A percentile compares a stretch with the other conserved stretches of the same genome.
phyloP scores from a whole-genome alignment of 23 red algal genomes.

The Agarophyton chilense region DNA sequence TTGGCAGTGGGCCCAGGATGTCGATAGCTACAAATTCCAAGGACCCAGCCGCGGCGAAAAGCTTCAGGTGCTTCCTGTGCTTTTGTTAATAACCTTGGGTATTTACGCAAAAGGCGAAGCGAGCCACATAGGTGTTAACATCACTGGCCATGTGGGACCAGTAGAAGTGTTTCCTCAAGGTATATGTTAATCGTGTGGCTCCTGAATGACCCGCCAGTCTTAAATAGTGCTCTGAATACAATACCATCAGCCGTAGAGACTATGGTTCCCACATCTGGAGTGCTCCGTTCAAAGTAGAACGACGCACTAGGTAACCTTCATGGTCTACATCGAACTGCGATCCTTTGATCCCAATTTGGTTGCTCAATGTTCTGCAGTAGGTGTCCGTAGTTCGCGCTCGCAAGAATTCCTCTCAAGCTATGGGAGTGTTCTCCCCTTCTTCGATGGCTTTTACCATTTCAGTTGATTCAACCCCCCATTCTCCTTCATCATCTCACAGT shows the following conservation, averaged over 20 bases:
- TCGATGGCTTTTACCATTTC: background rate
- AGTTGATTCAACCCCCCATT: background rate
- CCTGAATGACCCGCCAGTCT: background rate
- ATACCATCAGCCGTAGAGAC: background rate
- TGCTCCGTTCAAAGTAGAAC: background rate
- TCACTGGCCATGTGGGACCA: slow-evolving; percentile 3
- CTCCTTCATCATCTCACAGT: too few species aligned
- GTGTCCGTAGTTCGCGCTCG: background rate
- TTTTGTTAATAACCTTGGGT: background rate
- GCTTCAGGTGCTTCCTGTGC: slow-evolving; percentile 32
- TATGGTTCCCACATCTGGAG: slow-evolving; percentile 1
- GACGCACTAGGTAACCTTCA: background rate
- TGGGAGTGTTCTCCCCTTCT: background rate
- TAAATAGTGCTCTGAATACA: background rate
- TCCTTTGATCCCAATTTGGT: background rate
- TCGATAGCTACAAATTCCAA: slow-evolving; percentile 25
- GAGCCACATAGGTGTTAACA: background rate
- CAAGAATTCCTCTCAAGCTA: too few species aligned
- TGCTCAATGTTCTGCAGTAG: too few species aligned
- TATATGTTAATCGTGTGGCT: background rate
- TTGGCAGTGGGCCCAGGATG: background rate
- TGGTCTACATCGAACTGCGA: background rate
- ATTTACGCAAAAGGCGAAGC: background rate
- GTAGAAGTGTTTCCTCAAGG: slow-evolving; percentile 39
- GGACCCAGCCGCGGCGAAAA: background rate